Evolutionary conservation across 192 early-diverging fungal genomes (phyloP).

Genomic region (Backusella macrospora): DNA sequence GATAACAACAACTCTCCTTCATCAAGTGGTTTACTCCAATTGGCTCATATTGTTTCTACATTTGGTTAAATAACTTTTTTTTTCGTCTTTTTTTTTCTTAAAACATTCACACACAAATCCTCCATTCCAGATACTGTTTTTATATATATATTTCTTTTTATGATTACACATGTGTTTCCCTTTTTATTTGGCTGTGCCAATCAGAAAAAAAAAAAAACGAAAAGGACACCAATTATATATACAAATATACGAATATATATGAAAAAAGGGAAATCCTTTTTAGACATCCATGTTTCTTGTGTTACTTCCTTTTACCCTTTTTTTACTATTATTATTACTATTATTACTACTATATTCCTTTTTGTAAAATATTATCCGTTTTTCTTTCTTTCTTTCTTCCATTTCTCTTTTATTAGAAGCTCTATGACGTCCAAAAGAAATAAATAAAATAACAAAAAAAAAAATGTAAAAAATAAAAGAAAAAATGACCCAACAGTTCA

Average conservation of each 20-base stretch:
- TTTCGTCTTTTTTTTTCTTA: neutral
- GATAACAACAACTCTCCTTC: conserved; percentile 19
- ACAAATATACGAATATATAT: neutral
- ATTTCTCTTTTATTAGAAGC: neutral
- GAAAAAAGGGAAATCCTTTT: conserved; percentile 5
- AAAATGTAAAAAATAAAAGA: neutral
- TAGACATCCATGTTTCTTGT: conserved; percentile 9
- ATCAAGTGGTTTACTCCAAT: conserved; percentile 20
- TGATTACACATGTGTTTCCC: conserved; percentile 15
- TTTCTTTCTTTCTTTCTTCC: neutral
- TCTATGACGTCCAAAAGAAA: conserved; percentile 9
- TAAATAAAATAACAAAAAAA: neutral
- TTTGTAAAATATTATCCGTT: neutral
- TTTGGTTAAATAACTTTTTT: conserved; percentile 32
- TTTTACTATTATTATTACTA: neutral
- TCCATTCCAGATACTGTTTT: neutral
- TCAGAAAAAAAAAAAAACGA: conserved; percentile 4
- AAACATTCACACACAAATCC: neutral
- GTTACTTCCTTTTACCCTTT: conserved; percentile 7
- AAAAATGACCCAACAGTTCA: neutral
- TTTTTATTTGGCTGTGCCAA: conserved; percentile 17
- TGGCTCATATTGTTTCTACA: conserved; percentile 38
- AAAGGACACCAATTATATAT: neutral
- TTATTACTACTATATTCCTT: neutral
- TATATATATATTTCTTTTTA: conserved; percentile 1